Percentiles rank a stretch among this genome's conserved stretches.
phyloP scores from a whole-genome alignment of 2,329 filamentous ascomycete genomes.

The Beauveria brongniartii region DNA sequence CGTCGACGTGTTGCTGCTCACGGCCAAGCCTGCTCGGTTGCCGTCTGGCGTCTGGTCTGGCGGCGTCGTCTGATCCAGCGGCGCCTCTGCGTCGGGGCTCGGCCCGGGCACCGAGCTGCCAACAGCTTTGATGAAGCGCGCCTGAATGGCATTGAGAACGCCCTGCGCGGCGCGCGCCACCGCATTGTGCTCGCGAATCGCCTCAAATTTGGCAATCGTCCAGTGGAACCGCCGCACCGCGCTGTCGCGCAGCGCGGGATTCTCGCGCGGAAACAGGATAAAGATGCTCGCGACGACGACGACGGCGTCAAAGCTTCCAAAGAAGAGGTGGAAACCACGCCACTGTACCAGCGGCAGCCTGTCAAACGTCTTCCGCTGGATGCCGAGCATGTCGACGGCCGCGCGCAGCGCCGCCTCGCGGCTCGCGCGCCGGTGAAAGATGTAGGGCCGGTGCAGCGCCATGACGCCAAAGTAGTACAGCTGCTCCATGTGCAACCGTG shows the following conservation, averaged over 20 bases:
- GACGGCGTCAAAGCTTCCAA: constrained; percentile 56
- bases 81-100: not conserved
- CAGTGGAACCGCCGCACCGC: constrained; percentile 50
- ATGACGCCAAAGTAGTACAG: constrained; percentile 46
- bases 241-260: constrained; percentile 37
- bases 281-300: constrained; percentile 53
- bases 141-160: constrained; percentile 46
- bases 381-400: constrained; percentile 45
- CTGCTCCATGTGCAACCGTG: constrained; percentile 40
- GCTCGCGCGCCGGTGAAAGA: constrained; percentile 48
- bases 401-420: constrained; percentile 48
- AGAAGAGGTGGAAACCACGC: constrained; percentile 47
- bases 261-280: constrained; percentile 51
- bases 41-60: not conserved
- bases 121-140: constrained; percentile 44
- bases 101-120: constrained; percentile 17
- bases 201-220: constrained; percentile 50
- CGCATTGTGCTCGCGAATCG: constrained; percentile 44
- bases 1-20: not conserved
- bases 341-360: constrained; percentile 42
- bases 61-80: not conserved
- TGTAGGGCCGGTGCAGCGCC: constrained; percentile 53
- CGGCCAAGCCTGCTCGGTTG: not conserved
- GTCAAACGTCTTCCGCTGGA: constrained; percentile 43
- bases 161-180: constrained; percentile 46